Base-by-base conservation (phyloP, 1,139 yeast species). In the Oligophagozyma castellii region DNA sequence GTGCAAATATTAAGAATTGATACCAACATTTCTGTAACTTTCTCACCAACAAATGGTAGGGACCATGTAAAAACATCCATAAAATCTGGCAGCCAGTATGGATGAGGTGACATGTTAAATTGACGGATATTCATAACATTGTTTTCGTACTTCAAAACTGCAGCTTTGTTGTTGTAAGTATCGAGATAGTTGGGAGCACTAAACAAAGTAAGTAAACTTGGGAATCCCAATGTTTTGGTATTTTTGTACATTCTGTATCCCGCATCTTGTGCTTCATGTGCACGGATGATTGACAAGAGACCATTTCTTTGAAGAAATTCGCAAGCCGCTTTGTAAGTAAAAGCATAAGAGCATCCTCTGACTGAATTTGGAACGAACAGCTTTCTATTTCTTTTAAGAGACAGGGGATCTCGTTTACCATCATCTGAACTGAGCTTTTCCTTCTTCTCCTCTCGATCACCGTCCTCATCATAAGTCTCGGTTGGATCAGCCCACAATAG, bases 11-110 rank as follows among this genome's bases (percentile, higher is more conserved):
- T 86, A 51, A 89, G 66, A 27, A 89, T 80, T 2, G 93, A 73
- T 19, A 84, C 83, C 50, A 89, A 66, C 80, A 89, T 86, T 50
- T 89, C 96, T 12, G 95, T 81, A 35, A 86, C 77, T 43, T 84
- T 72, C 57, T 89, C 95, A n/a, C 96, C 96, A 22, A 89, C 96
- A 62, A 89, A 89, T 5, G 98, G 98, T 36, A 89, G 62, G 3
- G 95, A 81, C 98, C 98, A 89, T 4, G 95, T 79, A 55, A 89
- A 89, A 5, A 86, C 95, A 53, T 89, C 95, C 94, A 86, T 84
- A 46, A 86, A 83, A 54, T 86, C 86, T 3, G 98, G 98, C 42
- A 89, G 63, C 89, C 94, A 86, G 56, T 89, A 89, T 1, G 98
- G 98, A 56, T 89, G 96, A 5, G 95, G 94, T 22, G 89, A 75